Conservation (phyloP, 2,329 filamentous ascomycete genomes). For the Colletotrichum cordylinicola region DNA sequence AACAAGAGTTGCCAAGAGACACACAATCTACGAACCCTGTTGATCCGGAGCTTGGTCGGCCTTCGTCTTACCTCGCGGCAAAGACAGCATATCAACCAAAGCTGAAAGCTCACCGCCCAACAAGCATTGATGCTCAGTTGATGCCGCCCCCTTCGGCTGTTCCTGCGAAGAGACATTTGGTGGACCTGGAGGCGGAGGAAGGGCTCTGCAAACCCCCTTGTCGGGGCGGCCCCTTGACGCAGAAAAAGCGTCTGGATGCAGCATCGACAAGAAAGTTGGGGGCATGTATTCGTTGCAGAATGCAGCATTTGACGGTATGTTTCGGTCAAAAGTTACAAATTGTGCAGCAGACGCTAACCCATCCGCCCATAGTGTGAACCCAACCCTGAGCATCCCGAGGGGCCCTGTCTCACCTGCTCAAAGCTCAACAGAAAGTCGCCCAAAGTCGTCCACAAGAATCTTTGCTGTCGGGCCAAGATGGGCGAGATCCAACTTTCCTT, state of each 20-base stretch:
- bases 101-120: not conserved
- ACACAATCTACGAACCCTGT: not conserved
- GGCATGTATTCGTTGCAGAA: constrained; percentile 50
- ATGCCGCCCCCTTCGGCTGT: not conserved
- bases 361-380: constrained; percentile 38
- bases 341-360: not conserved
- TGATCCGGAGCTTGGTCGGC: not conserved
- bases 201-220: not conserved
- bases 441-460: constrained; percentile 51
- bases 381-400: constrained; percentile 34
- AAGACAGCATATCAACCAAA: not conserved
- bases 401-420: constrained; percentile 46
- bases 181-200: not conserved
- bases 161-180: not conserved
- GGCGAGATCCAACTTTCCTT: constrained; percentile 41
- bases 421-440: constrained; percentile 43
- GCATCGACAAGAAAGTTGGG: constrained; percentile 38
- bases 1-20: not conserved
- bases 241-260: constrained; percentile 33
- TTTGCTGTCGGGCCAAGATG: constrained; percentile 50
- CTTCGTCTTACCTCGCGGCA: not conserved
- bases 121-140: not conserved
- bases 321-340: not conserved
- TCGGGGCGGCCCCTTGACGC: not conserved
- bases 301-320: constrained; percentile 49